A percentile compares a stretch with the other conserved stretches of the same genome.
phyloP scores from a whole-genome alignment of 1,284 basidiomycete genomes.

The Malassezia yamatoensis region DNA sequence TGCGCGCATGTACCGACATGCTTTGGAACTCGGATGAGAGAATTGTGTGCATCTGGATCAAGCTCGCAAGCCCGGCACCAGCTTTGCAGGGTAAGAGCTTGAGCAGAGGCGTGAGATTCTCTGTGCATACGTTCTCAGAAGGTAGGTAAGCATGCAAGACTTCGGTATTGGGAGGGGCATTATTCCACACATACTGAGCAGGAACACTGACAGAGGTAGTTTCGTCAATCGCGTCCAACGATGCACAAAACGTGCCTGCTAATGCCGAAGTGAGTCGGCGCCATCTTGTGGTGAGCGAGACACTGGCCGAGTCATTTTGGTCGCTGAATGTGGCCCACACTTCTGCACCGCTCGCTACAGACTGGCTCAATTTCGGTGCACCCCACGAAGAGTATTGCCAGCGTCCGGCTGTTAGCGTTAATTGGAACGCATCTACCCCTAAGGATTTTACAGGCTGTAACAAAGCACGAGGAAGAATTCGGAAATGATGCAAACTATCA shows the following conservation, averaged over 20 bases:
- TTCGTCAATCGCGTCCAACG: conserved; percentile 55
- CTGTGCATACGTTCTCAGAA: conserved; percentile 60
- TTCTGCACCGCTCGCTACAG: conserved; percentile 73
- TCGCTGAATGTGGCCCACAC: conserved; percentile 60
- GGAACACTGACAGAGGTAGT: conserved; percentile 17
- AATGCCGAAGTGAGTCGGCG: conserved; percentile 72
- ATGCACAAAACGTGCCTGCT: conserved; percentile 86
- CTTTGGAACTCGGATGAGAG: conserved; percentile 83
- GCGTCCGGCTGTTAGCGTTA: conserved; percentile 73
- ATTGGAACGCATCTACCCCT: conserved; percentile 71
- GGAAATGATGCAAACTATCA: conserved; percentile 18
- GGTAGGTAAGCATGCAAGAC: conserved; percentile 25
- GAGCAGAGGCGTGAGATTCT: conserved; percentile 89
- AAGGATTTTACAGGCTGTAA: conserved; percentile 76
- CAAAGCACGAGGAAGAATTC: conserved; percentile 68
- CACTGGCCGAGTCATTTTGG: not conserved
- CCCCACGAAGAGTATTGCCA: conserved; percentile 78
- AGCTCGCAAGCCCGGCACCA: conserved; percentile 67
- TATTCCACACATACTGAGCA: not conserved
- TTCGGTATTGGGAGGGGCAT: conserved; percentile 11
- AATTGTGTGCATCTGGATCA: conserved; percentile 73
- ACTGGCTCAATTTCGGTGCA: conserved; percentile 50
- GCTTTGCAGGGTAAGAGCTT: conserved; percentile 85
- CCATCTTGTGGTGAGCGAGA: conserved; percentile 53
- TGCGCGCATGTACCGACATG: conserved; percentile 59